Evolutionary conservation across 1,284 basidiomycete genomes (phyloP).

Genomic region (Psilocybe mexicana): DNA sequence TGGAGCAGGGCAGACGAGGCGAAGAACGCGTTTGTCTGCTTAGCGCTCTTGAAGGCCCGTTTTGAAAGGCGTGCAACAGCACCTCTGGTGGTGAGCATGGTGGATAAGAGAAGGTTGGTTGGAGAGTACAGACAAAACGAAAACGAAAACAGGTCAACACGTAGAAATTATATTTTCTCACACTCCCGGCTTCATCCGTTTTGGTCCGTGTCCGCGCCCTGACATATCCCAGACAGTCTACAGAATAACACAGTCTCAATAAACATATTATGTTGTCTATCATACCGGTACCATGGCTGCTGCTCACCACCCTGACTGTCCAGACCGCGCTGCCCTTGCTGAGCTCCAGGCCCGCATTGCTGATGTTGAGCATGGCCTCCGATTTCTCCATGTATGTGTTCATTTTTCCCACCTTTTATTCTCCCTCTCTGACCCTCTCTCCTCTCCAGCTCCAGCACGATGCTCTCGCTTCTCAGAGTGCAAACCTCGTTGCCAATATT

Average conservation of each 20-base stretch:
- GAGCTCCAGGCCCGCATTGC: neutral
- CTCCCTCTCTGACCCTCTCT: neutral
- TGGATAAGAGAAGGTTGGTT: conserved; percentile 28
- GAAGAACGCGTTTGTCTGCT: conserved; percentile 75
- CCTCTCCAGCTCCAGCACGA: conserved; percentile 2
- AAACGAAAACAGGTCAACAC: conserved; percentile 35
- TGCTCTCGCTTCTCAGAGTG: conserved; percentile 7
- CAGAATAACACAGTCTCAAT: neutral
- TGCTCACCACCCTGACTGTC: neutral
- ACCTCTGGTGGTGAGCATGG: conserved; percentile 81
- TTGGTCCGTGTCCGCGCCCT: conserved; percentile 10
- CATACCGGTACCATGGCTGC: neutral
- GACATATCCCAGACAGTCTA: conserved; percentile 4
- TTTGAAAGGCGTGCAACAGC: conserved; percentile 77
- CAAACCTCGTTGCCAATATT: conserved; percentile 16
- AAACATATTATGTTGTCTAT: neutral
- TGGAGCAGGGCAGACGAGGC: conserved; percentile 63
- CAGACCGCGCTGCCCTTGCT: neutral
- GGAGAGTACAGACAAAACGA: conserved; percentile 22
- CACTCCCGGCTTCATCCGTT: conserved; percentile 44
- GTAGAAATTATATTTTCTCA: conserved; percentile 45
- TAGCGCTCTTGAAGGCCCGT: conserved; percentile 73
- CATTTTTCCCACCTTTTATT: neutral
- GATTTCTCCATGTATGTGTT: neutral
- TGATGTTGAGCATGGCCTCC: conserved; percentile 1